phyloP scores from a whole-genome alignment of 2,329 filamentous ascomycete species.

The Ophiosphaerella narmari region DNA sequence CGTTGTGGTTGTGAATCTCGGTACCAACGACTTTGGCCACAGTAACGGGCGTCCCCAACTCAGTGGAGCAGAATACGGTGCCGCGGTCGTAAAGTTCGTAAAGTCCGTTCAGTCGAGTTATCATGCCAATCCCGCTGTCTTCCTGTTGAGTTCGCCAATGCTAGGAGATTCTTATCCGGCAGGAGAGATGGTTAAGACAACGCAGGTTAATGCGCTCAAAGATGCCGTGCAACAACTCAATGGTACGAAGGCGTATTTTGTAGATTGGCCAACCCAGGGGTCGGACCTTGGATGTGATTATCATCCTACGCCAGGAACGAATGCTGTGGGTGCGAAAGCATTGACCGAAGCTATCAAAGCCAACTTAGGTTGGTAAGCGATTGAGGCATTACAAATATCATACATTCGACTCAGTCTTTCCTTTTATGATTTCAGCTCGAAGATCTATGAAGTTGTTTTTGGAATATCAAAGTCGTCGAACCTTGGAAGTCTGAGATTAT shows the following conservation, averaged over 20 bases:
- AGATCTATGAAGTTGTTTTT: too few relatives aligned
- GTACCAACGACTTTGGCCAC: slow-evolving; percentile 53
- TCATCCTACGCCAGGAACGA: slow-evolving; percentile 49
- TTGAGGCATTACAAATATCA: not conserved
- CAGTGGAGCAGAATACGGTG: slow-evolving; percentile 12
- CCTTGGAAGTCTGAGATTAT: too few relatives aligned
- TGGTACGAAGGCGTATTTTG: slow-evolving; percentile 43
- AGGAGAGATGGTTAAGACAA: slow-evolving; percentile 47
- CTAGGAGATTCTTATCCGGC: slow-evolving; percentile 47
- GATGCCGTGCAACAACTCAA: slow-evolving; percentile 39
- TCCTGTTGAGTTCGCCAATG: slow-evolving; percentile 50
- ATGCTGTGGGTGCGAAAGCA: slow-evolving; percentile 36
- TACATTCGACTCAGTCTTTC: too few relatives aligned
- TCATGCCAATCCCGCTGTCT: slow-evolving; percentile 45
- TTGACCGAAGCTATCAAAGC: slow-evolving; percentile 23
- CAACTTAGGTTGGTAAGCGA: slow-evolving; percentile 22
- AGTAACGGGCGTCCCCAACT: slow-evolving; percentile 16
- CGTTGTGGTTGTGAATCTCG: slow-evolving; percentile 52
- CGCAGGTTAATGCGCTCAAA: slow-evolving; percentile 43
- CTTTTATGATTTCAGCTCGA: too few relatives aligned
- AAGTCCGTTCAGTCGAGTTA: slow-evolving; percentile 29
- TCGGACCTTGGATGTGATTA: slow-evolving; percentile 51
- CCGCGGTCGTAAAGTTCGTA: slow-evolving; percentile 36
- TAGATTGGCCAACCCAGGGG: slow-evolving; percentile 51
- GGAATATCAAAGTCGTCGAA: too few relatives aligned